Base-by-base conservation (phyloP, 1,284 basidiomycete genomes). In the Apiotrichum porosum region DNA sequence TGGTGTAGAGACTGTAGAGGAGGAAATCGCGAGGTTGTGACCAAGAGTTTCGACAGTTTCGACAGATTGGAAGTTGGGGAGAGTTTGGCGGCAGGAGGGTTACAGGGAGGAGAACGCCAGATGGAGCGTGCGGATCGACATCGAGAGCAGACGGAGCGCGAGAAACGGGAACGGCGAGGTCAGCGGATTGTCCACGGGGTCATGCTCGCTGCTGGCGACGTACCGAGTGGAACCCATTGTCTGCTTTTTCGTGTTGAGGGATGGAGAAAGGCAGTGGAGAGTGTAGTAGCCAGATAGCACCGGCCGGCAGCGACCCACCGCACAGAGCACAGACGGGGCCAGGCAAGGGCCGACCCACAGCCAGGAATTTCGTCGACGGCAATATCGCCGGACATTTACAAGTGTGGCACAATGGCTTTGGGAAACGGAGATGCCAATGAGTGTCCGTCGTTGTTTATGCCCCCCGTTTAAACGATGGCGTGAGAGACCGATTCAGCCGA, bases 1-100 rank as follows among this genome's bases (percentile, higher is more conserved):
- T 97, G 78, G 79, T 78, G 83, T 97, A 97, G 72, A 97, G 83
- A 42, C 91, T 92, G 74, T 38, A 24, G 35, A 24, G 23, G 15
- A 18, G n/a, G 19, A 22, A n/a, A 38, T 12, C 9, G 26, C 10
- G 19, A 32, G 4, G 15, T n/a, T n/a, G n/a, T n/a, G n/a, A 12
- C 18, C 15, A 15, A 38, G 24, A 15, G 37, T 9, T 38, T 38
- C 37, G 37, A 38, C 15, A 6, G 26, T 28, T 6, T 28, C 26
- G 26, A 28, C 13, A 9, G 23, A n/a, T 6, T 19, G 14, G 38
- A 12, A 22, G 18, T 9, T 17, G 18, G 19, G 14, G 9, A n/a
- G 14, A 14, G 31, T 4, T 19, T 9, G 18, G 1, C 18, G 6
- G 18, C 8, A 31, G 18, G 12, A 9, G 10, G 28, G 1, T 17